Evolutionary conservation across 257 asterid genomes (phyloP).

Genomic region (Linaria vulgaris): DNA sequence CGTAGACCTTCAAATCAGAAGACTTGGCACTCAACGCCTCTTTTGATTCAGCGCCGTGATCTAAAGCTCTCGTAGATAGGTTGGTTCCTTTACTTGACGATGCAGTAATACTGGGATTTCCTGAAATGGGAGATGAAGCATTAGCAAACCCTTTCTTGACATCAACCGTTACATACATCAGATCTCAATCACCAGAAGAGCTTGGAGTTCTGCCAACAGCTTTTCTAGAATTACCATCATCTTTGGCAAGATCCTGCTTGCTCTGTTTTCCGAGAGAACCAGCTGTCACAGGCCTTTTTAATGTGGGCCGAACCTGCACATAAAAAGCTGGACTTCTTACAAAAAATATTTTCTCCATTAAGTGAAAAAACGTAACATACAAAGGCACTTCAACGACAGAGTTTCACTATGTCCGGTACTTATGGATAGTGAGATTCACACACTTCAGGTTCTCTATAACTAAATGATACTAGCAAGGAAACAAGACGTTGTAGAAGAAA

Average conservation of each 20-base stretch:
- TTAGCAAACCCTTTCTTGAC: slow-evolving; percentile 34
- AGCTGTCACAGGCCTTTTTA: slow-evolving; percentile 57
- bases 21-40: slow-evolving; percentile 48
- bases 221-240: slow-evolving; percentile 70
- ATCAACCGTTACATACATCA: slow-evolving; percentile 30
- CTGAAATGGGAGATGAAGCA: slow-evolving; percentile 49
- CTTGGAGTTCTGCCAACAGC: slow-evolving; percentile 49
- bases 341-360: not conserved
- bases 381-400: slow-evolving; percentile 11
- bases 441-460: no score
- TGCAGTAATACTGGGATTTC: slow-evolving; percentile 43
- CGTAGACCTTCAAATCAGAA: slow-evolving; percentile 53
- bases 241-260: slow-evolving; percentile 68
- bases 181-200: slow-evolving; percentile 39
- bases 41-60: slow-evolving; percentile 49
- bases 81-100: slow-evolving; percentile 51
- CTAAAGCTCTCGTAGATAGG: slow-evolving; percentile 51
- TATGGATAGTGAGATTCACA: not conserved
- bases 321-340: slow-evolving; percentile 9
- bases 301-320: slow-evolving; percentile 59
- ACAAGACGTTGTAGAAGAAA: not conserved
- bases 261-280: slow-evolving; percentile 72
- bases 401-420: not conserved
- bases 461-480: no score
- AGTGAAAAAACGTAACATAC: slow-evolving; percentile 17